A percentile compares a stretch with the other conserved stretches of the same genome.
Evolutionary conservation across 2,329 filamentous ascomycete genomes (phyloP).

Genomic region (Fusarium mexicanum): DNA sequence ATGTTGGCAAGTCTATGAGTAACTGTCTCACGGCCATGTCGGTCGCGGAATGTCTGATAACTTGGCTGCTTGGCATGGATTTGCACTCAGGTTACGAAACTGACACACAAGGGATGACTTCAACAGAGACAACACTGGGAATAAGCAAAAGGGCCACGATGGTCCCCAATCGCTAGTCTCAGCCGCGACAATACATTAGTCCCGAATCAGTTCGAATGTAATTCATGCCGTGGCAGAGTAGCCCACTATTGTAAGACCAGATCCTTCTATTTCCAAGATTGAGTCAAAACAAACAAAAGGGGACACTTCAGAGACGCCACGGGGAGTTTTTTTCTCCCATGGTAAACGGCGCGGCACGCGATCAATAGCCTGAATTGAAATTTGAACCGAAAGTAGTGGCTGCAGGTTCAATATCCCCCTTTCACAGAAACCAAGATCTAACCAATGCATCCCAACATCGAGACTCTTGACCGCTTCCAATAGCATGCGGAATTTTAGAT

Average conservation of each 20-base stretch:
- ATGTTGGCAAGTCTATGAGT: conserved; percentile 6
- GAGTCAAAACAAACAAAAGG: not conserved
- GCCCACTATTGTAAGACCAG: conserved; percentile 21
- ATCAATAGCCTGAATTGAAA: conserved; percentile 33
- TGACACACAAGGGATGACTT: conserved; percentile 27
- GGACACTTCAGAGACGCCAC: conserved; percentile 4
- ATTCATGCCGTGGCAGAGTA: conserved; percentile 2
- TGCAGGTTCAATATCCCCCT: conserved; percentile 9
- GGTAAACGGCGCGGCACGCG: conserved; percentile 31
- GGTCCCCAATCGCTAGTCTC: conserved; percentile 2
- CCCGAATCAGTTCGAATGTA: not conserved
- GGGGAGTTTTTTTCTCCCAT: not conserved
- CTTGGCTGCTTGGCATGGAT: conserved; percentile 18
- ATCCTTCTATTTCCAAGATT: not conserved
- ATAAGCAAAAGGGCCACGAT: conserved; percentile 13
- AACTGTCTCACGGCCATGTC: conserved; percentile 2
- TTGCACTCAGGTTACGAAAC: conserved; percentile 16
- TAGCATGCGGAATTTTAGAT: not conserved
- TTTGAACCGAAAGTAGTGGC: not conserved
- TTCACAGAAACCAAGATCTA: not conserved
- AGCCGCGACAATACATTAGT: not conserved
- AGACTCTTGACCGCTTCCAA: conserved; percentile 11
- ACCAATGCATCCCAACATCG: not conserved
- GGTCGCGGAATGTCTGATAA: conserved; percentile 25
- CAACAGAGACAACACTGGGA: conserved; percentile 1